Percentiles rank a stretch among this genome's conserved stretches.
phyloP scores from a whole-genome alignment of 768 basidiomycete genomes.

The Tylopilus rubrobrunneus region DNA sequence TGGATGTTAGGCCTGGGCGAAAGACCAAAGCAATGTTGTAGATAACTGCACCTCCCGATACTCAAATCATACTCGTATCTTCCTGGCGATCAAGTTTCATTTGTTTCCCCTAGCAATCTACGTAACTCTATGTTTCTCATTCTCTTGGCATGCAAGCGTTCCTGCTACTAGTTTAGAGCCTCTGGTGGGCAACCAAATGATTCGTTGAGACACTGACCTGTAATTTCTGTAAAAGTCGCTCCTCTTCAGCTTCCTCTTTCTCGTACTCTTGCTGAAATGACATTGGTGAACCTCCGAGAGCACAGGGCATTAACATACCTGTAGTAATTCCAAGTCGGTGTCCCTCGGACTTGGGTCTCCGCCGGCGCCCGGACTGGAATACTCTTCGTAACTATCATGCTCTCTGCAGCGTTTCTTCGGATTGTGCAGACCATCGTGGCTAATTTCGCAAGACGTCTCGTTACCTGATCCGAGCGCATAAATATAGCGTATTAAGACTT shows the following conservation, averaged over 20 bases:
- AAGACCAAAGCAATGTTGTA: slow-evolving; percentile 13
- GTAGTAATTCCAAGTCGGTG: not conserved
- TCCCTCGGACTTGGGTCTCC: not conserved
- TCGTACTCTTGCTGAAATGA: slow-evolving; percentile 6
- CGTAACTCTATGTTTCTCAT: slow-evolving; percentile 9
- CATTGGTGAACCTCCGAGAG: not conserved
- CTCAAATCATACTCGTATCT: not conserved
- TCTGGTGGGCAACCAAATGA: not conserved
- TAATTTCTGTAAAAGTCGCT: slow-evolving; percentile 9
- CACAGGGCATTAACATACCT: not conserved
- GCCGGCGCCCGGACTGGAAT: not conserved
- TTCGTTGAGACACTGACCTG: slow-evolving; percentile 1
- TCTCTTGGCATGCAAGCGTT: slow-evolving; percentile 5
- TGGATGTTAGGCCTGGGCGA: not conserved
- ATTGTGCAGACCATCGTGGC: not conserved
- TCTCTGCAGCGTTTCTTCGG: not conserved
- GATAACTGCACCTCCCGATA: not conserved
- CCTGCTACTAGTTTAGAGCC: not conserved
- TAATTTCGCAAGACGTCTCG: not conserved
- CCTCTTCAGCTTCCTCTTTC: slow-evolving; percentile 14
- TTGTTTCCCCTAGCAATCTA: slow-evolving; percentile 8
- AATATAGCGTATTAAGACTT: not conserved
- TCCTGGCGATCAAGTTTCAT: not conserved
- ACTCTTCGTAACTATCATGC: not conserved
- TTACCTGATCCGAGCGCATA: not conserved